Evolutionary conservation across 2,329 filamentous ascomycete species (phyloP).

Genomic region (Aspergillus nomiae): DNA sequence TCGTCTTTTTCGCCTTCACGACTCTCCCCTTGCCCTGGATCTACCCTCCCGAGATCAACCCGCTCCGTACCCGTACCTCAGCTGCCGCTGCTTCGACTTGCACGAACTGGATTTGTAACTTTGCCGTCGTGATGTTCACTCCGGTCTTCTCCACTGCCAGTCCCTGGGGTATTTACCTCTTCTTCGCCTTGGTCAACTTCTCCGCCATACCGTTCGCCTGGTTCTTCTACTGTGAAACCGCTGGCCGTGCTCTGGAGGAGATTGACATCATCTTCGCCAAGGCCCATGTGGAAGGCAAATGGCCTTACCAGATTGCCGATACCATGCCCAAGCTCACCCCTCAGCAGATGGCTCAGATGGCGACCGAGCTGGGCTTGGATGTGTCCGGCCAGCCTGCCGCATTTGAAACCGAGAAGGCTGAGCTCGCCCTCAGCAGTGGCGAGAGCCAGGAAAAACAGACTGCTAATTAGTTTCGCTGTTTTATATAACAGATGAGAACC

Average conservation of each 20-base stretch:
- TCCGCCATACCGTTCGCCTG: constrained; percentile 51
- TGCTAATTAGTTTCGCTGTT: neutral
- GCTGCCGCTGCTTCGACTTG: constrained; percentile 54
- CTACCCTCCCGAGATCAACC: constrained; percentile 53
- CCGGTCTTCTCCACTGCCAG: constrained; percentile 38
- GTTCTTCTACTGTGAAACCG: constrained; percentile 55
- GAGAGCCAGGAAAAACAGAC: constrained; percentile 13
- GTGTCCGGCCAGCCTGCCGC: constrained; percentile 12
- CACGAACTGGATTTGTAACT: constrained; percentile 58
- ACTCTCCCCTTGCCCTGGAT: constrained; percentile 64
- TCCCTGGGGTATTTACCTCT: constrained; percentile 43
- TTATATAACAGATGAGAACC: neutral
- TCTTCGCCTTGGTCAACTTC: constrained; percentile 42
- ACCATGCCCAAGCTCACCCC: constrained; percentile 33
- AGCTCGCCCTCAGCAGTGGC: constrained; percentile 23
- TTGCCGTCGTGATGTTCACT: constrained; percentile 53
- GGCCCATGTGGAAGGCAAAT: constrained; percentile 39
- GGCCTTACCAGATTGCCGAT: constrained; percentile 28
- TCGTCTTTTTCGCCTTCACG: constrained; percentile 66
- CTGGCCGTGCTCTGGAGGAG: constrained; percentile 45
- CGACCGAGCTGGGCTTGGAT: constrained; percentile 27
- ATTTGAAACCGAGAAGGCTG: constrained; percentile 19
- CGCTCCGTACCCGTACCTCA: constrained; percentile 55
- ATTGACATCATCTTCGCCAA: constrained; percentile 44
- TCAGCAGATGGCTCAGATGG: constrained; percentile 28